These are phyloP conservation scores for Trichoderma sp. DNA, from an alignment of 2,329 filamentous ascomycete genomes.

Conservation along the genomic window DNA sequence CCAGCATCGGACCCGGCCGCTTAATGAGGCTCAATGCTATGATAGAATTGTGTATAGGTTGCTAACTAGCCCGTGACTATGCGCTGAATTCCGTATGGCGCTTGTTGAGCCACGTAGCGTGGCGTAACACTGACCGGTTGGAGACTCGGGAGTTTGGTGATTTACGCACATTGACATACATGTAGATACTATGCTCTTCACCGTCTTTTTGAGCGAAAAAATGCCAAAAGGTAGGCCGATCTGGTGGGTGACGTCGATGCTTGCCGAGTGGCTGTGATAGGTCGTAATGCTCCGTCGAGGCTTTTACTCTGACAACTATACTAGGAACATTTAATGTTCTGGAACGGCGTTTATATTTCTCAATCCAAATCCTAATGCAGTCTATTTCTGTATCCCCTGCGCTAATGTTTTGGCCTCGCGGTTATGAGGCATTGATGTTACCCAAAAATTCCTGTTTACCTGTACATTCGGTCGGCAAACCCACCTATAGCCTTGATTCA, in stretches of 20 bases:
- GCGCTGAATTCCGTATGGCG: neutral
- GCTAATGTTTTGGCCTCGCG: neutral
- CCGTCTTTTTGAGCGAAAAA: neutral
- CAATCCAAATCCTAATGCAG: neutral
- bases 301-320: neutral
- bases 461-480: neutral
- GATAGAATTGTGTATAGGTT: neutral
- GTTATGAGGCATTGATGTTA: neutral
- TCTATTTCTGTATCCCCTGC: neutral
- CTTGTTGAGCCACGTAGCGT: neutral
- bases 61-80: neutral
- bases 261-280: neutral
- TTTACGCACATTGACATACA: neutral
- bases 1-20: too few relatives aligned
- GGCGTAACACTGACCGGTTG: accelerated
- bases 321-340: neutral
- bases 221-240: neutral
- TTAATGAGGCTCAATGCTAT: neutral
- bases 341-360: neutral
- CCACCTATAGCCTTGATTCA: neutral
- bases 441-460: neutral
- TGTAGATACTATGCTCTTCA: neutral
- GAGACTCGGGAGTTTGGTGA: neutral
- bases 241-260: neutral
- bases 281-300: neutral